Evolutionary conservation across 1,284 basidiomycete genomes (phyloP).

Genomic region (Chalciporus piperatoides): DNA sequence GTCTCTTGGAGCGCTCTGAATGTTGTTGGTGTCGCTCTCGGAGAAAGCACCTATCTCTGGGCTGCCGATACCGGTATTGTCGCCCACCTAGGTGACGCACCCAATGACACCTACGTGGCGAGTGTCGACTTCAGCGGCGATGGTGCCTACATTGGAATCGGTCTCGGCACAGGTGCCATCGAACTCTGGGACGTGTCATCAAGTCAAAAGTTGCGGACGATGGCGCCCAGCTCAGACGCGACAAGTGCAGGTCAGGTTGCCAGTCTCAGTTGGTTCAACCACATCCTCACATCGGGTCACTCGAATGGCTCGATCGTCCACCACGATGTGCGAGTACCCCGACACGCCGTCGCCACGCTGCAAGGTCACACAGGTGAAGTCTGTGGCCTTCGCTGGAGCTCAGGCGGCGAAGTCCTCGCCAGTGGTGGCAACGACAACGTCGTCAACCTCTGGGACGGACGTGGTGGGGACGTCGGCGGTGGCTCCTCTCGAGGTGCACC

Average conservation of each 20-base stretch:
- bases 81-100: constrained; percentile 69
- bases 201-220: constrained; percentile 80
- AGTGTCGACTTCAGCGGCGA: constrained; percentile 86
- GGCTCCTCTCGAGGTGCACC: constrained; percentile 58
- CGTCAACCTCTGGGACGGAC: constrained; percentile 93
- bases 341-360: constrained; percentile 88
- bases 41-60: constrained; percentile 87
- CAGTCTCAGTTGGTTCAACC: constrained; percentile 81
- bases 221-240: constrained; percentile 48
- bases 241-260: constrained; percentile 62
- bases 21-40: constrained; percentile 84
- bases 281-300: constrained; percentile 85
- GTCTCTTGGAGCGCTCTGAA: constrained; percentile 88
- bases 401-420: constrained; percentile 84
- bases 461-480: constrained; percentile 63
- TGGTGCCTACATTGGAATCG: constrained; percentile 84
- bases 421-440: constrained; percentile 96
- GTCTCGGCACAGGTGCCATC: constrained; percentile 81
- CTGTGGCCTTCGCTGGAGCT: constrained; percentile 79
- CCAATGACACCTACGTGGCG: constrained; percentile 72
- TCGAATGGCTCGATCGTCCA: constrained; percentile 92
- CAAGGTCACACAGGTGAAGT: constrained; percentile 89
- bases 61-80: constrained; percentile 88
- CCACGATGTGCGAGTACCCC: constrained; percentile 85
- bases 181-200: constrained; percentile 95